Percentiles rank a stretch among this genome's conserved stretches.
Conservation (phyloP, 164 flowering plant genomes). For the Berberis vulgaris region DNA sequence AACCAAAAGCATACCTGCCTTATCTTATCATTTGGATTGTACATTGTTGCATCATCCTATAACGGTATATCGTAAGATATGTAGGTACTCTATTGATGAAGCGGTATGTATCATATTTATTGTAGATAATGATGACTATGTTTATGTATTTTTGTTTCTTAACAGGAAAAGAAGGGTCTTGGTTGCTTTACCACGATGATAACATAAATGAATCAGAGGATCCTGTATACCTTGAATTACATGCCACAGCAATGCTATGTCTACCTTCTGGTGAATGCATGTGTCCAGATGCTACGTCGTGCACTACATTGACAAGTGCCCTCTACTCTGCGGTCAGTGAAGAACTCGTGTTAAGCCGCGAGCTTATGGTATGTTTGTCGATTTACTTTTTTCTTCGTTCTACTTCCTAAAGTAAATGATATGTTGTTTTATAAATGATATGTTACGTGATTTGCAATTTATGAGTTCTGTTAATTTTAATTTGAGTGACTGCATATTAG, state of each 20-base stretch:
- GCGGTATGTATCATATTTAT: no score
- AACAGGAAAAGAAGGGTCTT: conserved; percentile 59
- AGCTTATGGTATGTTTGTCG: conserved; percentile 53
- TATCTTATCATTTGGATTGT: no score
- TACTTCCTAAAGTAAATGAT: not conserved
- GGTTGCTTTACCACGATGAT: conserved; percentile 55
- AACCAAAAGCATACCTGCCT: no score
- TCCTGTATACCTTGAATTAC: conserved; percentile 67
- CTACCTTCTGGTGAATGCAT: conserved; percentile 86
- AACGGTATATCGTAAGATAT: no score
- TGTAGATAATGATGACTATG: not conserved
- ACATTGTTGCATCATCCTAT: no score
- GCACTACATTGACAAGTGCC: conserved; percentile 82
- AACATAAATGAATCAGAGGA: conserved; percentile 33
- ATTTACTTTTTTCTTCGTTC: not conserved
- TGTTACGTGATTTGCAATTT: no score
- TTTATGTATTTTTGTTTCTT: not conserved
- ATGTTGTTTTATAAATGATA: not conserved
- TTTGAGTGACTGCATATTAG: no score
- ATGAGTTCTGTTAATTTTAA: no score
- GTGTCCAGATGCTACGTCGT: conserved; percentile 77
- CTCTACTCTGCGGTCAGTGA: conserved; percentile 85
- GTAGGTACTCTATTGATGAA: no score
- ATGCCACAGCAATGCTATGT: conserved; percentile 79
- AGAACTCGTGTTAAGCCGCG: conserved; percentile 59